Evolutionary conservation across 2,329 filamentous ascomycete species (phyloP), one percentile per base, ranked within the genome.

Genomic region (Xylariaceae sp.): DNA sequence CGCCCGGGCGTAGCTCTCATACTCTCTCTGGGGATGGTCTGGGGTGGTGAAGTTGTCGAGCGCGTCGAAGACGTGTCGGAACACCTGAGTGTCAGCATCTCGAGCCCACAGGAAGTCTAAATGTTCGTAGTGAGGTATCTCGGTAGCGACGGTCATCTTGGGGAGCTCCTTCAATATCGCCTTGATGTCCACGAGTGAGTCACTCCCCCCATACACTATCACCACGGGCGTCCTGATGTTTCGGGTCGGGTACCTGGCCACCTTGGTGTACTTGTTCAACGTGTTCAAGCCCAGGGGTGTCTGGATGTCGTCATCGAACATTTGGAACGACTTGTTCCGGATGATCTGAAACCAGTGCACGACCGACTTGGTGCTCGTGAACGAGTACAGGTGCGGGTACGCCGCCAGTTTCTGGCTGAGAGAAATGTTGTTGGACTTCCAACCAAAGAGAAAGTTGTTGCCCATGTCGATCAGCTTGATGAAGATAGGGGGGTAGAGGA

Each of bases 281-380:
- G 80, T 80, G 15, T 76, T 77, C 26, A 89, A 69, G 38, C 80
- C 78, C 43, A 94, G 69, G 0, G 83, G 83, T 18, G 83, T 82
- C 41, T 88, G 85, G 1, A 92, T 76, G 54, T 97, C 90, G 59
- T 98, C 92, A 59, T 98, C 92, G 62, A 89, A 97, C 86, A 98
- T 96, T 63, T 98, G 92, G 62, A 98, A 97, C 17, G 81, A 88
- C 54, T 88, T 86, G 55, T 90, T 96, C 49, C 92, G 83, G 54
- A 98, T 98, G 59, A 98, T 96, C 60, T 98, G 92, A 61, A 98
- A 98, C 92, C 92, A 98, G 60, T 98, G 92, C 0, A 98, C 92
- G 7, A 98, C 88, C 14, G 83, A 89, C 65, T 98, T 98, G 41
- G 88, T 95, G 60, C 87, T 94, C 0, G 90, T 96, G 61, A 90